Base-by-base conservation (phyloP, 2,329 filamentous ascomycete genomes). In the Cladosporium sp. region DNA sequence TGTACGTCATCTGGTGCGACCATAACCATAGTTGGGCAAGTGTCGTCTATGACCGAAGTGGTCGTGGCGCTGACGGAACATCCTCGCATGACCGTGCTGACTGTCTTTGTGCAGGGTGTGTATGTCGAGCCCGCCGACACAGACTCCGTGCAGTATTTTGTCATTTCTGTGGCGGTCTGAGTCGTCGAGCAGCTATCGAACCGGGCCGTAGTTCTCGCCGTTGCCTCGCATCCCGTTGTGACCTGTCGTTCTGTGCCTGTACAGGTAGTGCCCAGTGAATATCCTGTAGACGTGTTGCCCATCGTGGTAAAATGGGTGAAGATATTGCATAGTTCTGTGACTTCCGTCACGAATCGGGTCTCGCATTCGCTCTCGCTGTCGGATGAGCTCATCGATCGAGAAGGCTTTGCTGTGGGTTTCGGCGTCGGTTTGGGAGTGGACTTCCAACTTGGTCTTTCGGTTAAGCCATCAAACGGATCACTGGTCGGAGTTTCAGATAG, bases 101-200 rank as follows among this genome's bases (percentile, higher is more conserved):
- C 29, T 4, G 48, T 51, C 12, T 34, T 51, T 3, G 48, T 51
- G 24, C 48, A 51, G 13, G 48, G 40, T 8, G 48, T 51, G 24
- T 38, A 38, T 1, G 48, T 51, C 3, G 24, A n/a, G 15, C 42
- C 34, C 12, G 9, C 48, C 2, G 41, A 43, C 11, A 51, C 34
- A 4, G 34, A 43, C 8, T 40, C 40, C 8, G 40, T 44, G 4
- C 48, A 51, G 9, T 30, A 44, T n/a, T 51, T 43, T 2, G 48
- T 51, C 22, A 44, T 20, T 13, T 51, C 48, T 7, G 48, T 43
- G 9, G 37, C 48, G 2, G 48, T 51, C 18, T 40, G 32, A 4
- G 24, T 44, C 6, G 7, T 30, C 7, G 48, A 37, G 32, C 48
- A 51, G 7, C 32, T 51, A 8, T 44, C 41, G n/a, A 22, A 51